Evolutionary conservation across 2,329 filamentous ascomycete species (phyloP).

Genomic region (Keithomyces neogunnii): DNA sequence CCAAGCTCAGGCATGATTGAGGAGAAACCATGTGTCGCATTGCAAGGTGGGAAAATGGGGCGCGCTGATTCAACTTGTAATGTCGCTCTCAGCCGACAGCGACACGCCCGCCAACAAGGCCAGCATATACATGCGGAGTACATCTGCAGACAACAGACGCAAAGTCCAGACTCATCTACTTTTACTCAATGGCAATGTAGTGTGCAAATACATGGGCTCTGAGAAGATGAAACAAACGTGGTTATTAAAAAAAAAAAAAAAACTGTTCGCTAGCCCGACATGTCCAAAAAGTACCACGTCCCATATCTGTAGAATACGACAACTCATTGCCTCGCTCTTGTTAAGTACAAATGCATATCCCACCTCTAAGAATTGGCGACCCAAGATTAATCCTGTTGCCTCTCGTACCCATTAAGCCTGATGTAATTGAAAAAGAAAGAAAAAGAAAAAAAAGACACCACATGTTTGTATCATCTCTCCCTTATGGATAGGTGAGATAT

Average conservation of each 20-base stretch:
- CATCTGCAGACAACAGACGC: too few relatives aligned
- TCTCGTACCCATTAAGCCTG: slow-evolving; percentile 5
- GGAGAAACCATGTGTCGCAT: too few relatives aligned
- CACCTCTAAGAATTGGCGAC: slow-evolving; percentile 11
- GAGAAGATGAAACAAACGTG: neutral
- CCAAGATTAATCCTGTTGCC: slow-evolving; percentile 2
- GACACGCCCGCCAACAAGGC: too few relatives aligned
- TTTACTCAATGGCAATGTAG: neutral
- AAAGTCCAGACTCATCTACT: neutral
- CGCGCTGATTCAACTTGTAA: too few relatives aligned
- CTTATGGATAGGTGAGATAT: slow-evolving; percentile 6
- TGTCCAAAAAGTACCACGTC: slow-evolving; percentile 7
- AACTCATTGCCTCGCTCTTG: slow-evolving; percentile 8
- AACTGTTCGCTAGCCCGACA: slow-evolving; percentile 12
- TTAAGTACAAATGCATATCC: slow-evolving; percentile 10
- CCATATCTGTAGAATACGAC: slow-evolving; percentile 5
- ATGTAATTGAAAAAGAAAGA: neutral
- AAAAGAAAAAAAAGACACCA: neutral
- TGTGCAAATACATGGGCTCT: neutral
- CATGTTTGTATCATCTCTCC: slow-evolving; percentile 8
- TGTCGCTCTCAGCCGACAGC: too few relatives aligned
- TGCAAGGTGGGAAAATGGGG: too few relatives aligned
- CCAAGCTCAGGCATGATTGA: too few relatives aligned
- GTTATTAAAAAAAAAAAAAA: slow-evolving; percentile 7
- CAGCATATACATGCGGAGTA: too few relatives aligned